These are phyloP conservation scores for Debaryomyces prosopidis DNA, from an alignment of 805 yeast genomes.

Conservation along the genomic window DNA sequence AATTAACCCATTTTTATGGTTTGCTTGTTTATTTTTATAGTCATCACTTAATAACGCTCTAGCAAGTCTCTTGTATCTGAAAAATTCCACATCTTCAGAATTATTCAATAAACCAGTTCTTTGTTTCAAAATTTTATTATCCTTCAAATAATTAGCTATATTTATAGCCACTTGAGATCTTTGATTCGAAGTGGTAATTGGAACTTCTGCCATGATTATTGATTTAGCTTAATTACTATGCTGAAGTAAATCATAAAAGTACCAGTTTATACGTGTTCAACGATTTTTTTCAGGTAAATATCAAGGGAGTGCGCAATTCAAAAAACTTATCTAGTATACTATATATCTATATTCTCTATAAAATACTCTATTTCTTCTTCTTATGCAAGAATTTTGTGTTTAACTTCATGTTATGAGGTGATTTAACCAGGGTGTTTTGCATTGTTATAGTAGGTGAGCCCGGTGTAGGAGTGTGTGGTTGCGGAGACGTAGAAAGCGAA, in stretches of 20 bases:
- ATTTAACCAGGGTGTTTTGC: background rate
- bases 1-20: constrained; percentile 44
- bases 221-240: background rate
- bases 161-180: constrained; percentile 58
- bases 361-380: constrained; percentile 1
- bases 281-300: background rate
- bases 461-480: background rate
- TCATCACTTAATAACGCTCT: constrained; percentile 77
- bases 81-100: constrained; percentile 71
- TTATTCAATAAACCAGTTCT: constrained; percentile 78
- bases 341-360: background rate
- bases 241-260: background rate
- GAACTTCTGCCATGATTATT: constrained; percentile 6
- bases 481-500: background rate
- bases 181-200: constrained; percentile 16
- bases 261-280: background rate
- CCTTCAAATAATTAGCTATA: constrained; percentile 70
- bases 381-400: background rate
- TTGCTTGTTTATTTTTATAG: constrained; percentile 54
- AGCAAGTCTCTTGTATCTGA: constrained; percentile 79
- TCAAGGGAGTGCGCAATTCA: background rate
- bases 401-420: background rate
- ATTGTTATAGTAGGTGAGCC: background rate
- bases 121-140: constrained; percentile 67
- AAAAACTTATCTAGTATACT: constrained; percentile 1